These are phyloP conservation scores for Elsinoe fawcettii DNA, from an alignment of 2,329 filamentous ascomycete genomes.

Conservation along the genomic window DNA sequence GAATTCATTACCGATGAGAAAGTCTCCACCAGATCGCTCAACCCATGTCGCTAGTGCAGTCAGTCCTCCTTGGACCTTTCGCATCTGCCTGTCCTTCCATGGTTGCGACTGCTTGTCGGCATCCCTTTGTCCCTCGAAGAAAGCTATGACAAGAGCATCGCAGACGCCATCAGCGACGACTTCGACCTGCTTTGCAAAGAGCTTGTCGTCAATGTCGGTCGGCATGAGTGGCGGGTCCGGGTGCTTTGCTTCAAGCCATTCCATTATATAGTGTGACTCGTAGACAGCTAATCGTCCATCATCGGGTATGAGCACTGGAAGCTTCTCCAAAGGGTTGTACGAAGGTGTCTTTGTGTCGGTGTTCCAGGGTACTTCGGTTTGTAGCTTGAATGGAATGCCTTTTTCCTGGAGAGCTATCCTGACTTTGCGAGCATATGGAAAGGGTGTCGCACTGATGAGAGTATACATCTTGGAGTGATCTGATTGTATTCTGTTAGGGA, in stretches of 20 bases:
- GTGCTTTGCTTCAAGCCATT: constrained; percentile 32
- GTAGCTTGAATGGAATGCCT: constrained; percentile 33
- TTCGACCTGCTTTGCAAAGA: constrained; percentile 30
- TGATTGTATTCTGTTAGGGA: background rate
- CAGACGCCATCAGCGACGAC: constrained; percentile 32
- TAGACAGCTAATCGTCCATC: constrained; percentile 27
- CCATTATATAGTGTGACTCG: constrained; percentile 33
- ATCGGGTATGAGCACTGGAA: constrained; percentile 32
- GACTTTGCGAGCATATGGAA: constrained; percentile 37
- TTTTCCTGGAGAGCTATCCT: constrained; percentile 35
- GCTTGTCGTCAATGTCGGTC: constrained; percentile 22
- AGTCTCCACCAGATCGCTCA: constrained; percentile 23
- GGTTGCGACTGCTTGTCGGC: constrained; percentile 25
- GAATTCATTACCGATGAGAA: constrained; percentile 27
- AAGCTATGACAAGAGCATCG: constrained; percentile 32
- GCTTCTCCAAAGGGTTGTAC: constrained; percentile 36
- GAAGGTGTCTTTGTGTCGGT: constrained; percentile 31
- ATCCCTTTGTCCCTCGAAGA: constrained; percentile 31
- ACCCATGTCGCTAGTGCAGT: constrained; percentile 28
- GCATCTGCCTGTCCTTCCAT: constrained; percentile 31
- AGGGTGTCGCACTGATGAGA: constrained; percentile 31
- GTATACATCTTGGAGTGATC: constrained; percentile 21
- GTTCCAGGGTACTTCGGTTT: constrained; percentile 39
- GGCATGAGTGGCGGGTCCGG: constrained; percentile 26
- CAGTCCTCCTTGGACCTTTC: constrained; percentile 31